These are phyloP conservation scores for Epicoccum nigrum DNA, from an alignment of 2,329 filamentous ascomycete species.

Conservation along the genomic window DNA sequence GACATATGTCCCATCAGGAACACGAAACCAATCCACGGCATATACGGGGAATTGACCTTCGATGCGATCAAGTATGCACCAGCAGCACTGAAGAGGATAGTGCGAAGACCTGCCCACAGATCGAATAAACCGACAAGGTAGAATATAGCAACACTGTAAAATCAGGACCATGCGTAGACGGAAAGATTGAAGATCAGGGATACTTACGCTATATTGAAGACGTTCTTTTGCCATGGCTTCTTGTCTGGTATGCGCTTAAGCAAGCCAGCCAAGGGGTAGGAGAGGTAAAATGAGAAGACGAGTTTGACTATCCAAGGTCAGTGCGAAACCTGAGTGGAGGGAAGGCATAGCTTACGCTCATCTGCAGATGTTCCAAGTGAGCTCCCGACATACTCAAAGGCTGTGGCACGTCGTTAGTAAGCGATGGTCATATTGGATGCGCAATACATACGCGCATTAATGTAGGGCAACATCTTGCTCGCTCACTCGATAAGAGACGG, in stretches of 20 bases:
- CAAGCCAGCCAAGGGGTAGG: constrained; percentile 86
- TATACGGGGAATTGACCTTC: constrained; percentile 84
- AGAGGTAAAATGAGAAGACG: constrained; percentile 85
- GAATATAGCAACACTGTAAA: constrained; percentile 74
- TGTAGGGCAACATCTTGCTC: constrained; percentile 65
- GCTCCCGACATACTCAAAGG: constrained; percentile 65
- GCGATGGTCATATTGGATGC: not conserved
- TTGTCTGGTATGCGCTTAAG: constrained; percentile 90
- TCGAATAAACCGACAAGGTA: constrained; percentile 94
- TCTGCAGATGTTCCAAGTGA: constrained; percentile 68
- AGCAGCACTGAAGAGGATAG: constrained; percentile 77
- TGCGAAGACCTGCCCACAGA: constrained; percentile 83
- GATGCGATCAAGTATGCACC: constrained; percentile 84
- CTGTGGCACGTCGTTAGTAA: constrained; percentile 45
- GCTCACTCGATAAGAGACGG: not conserved
- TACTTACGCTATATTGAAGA: constrained; percentile 76
- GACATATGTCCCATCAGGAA: constrained; percentile 98
- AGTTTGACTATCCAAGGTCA: constrained; percentile 78
- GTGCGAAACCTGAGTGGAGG: not conserved
- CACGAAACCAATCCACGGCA: constrained; percentile 96
- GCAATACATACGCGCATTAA: constrained; percentile 62
- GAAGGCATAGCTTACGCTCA: constrained; percentile 59
- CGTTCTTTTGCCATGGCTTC: constrained; percentile 82
- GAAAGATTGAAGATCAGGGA: not conserved
- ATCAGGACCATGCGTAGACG: constrained; percentile 4